Percentiles rank a stretch among this genome's conserved stretches.
phyloP scores from a whole-genome alignment of 345 rosid species.

The Aurinia saxatilis region DNA sequence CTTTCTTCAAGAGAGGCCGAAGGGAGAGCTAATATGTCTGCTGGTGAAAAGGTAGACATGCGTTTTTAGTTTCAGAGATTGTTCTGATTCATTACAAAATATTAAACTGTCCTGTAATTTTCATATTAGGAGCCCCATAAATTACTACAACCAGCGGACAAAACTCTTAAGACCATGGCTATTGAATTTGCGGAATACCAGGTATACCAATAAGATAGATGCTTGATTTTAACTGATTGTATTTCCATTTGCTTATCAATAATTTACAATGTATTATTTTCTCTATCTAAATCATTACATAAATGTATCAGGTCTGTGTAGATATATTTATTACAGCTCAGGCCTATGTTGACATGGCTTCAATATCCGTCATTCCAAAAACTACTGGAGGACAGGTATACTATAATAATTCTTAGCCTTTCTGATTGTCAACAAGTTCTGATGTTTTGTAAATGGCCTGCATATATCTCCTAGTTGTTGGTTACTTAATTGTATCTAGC shows the following conservation, averaged over 20 bases:
- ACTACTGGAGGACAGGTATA: slow-evolving; percentile 96
- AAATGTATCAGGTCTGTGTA: slow-evolving; percentile 75
- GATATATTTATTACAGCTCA: slow-evolving; percentile 87
- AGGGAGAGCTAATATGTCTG: slow-evolving; percentile 75
- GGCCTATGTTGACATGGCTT: slow-evolving; percentile 83
- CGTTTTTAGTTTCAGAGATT: neutral
- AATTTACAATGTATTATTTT: neutral
- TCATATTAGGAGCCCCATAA: slow-evolving; percentile 83
- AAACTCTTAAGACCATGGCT: slow-evolving; percentile 87
- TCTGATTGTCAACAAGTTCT: neutral
- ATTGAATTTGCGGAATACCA: slow-evolving; percentile 98
- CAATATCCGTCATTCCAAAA: slow-evolving; percentile 81
- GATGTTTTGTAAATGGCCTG: neutral
- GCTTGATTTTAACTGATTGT: neutral
- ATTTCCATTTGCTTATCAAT: slow-evolving; percentile 4
- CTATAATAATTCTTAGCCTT: slow-evolving; percentile 2
- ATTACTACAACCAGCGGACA: slow-evolving; percentile 91
- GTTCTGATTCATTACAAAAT: neutral
- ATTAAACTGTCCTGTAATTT: slow-evolving; percentile 2
- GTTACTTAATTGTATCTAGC: neutral
- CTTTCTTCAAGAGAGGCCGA: slow-evolving; percentile 93
- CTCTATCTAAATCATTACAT: slow-evolving; percentile 9
- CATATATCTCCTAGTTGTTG: neutral
- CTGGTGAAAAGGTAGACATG: slow-evolving; percentile 70
- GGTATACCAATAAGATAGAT: slow-evolving; percentile 34